phyloP scores from a whole-genome alignment of 2,329 filamentous ascomycete species.

The Alternaria gaisen region DNA sequence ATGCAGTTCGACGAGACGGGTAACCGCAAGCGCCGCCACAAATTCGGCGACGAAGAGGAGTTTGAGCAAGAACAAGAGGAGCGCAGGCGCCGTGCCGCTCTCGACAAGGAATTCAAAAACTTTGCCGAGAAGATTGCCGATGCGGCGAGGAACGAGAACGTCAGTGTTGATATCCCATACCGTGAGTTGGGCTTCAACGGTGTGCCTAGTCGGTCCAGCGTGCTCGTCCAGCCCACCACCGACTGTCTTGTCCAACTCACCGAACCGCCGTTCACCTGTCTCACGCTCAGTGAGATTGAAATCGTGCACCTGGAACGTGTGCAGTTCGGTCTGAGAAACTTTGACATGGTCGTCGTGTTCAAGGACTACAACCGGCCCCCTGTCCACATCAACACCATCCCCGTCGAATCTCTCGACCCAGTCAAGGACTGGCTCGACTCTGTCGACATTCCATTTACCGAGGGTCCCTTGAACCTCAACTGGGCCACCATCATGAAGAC shows the following conservation, averaged over 20 bases:
- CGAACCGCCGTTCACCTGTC: conserved; percentile 94
- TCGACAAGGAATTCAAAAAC: conserved; percentile 94
- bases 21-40: conserved; percentile 96
- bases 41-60: conserved; percentile 97
- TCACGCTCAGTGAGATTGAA: conserved; percentile 95
- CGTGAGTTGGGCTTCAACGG: conserved; percentile 96
- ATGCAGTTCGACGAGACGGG: conserved; percentile 99
- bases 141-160: conserved; percentile 86
- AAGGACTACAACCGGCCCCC: conserved; percentile 94
- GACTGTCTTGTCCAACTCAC: conserved; percentile 97
- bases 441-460: conserved; percentile 91
- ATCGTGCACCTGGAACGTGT: conserved; percentile 96
- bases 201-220: conserved; percentile 94
- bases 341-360: conserved; percentile 97
- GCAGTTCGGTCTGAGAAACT: conserved; percentile 96
- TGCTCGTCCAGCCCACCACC: conserved; percentile 93
- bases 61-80: conserved; percentile 99
- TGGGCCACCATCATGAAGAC: conserved; percentile 99
- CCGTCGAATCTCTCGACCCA: conserved; percentile 90
- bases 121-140: conserved; percentile 98
- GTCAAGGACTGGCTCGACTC: conserved; percentile 98
- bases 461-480: conserved; percentile 96
- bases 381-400: conserved; percentile 97
- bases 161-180: conserved; percentile 96
- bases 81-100: conserved; percentile 84